Evolutionary conservation across 140 eudicot genomes (phyloP), one percentile per base, ranked within the genome.

Genomic region (Oenanthe javanica): DNA sequence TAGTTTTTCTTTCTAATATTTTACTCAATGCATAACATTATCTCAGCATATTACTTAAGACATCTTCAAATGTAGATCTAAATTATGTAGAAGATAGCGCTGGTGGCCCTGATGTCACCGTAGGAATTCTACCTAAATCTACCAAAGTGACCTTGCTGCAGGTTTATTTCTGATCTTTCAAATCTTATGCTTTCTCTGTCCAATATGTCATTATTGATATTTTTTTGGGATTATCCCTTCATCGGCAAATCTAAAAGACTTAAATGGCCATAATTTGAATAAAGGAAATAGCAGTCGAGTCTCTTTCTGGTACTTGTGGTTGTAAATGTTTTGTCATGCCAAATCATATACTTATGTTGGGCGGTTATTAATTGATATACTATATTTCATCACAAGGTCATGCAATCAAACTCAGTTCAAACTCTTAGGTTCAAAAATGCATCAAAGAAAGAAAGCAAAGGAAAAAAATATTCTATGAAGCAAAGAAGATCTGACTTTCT

Each of bases 81-180:
- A 94, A 89, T 80, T 94, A 94, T 70, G 91, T 89, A 40, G 98
- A 94, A 84, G 98, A 94, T 82, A 94, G 98, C 89, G 98, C 98
- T 83, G 96, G 96, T 21, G 97, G 97, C 59, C 94, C 98, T 46
- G 97, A 94, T 87, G 96, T 94, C 61, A 92, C 96, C 4, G 96
- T 94, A 1, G 98, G 96, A 75, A 85, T 92, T 84, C 82, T 94
- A 75, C 98, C 97, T 16, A 94, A 90, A 88, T 75, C 93, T 79
- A 94, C 89, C 47, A 94, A 90, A 90, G 94, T 94, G 69, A 92
- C 98, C 72, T 96, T 94, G 72, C 97, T 94, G 78, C 98, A 94
- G 97, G 97, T 92, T 74, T 49, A 40, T 79, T 25, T 81, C 31
- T n/a, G 71, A 40, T 45, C 69, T 25, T 14, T 63, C 12, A 76